These are phyloP conservation scores for Penicillium sp. DNA, from an alignment of 2,329 filamentous ascomycete genomes.

Conservation along the genomic window DNA sequence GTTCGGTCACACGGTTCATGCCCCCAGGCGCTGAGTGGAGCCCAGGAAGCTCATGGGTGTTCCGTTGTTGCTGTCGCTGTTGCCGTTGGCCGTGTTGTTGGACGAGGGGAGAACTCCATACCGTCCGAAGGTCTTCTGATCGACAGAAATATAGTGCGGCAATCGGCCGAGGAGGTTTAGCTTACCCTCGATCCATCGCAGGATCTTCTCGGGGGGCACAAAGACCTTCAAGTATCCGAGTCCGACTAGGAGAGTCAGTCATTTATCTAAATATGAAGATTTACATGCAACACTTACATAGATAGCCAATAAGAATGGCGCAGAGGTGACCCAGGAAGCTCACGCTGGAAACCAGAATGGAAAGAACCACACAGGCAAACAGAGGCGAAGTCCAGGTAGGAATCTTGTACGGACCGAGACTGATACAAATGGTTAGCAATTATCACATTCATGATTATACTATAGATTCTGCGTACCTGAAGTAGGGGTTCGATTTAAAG, in stretches of 20 bases:
- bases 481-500: slow-evolving; percentile 77
- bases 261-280: slow-evolving; percentile 2
- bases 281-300: slow-evolving; percentile 63
- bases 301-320: slow-evolving; percentile 81
- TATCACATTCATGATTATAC: background rate
- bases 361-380: slow-evolving; percentile 73
- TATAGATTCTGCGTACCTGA: slow-evolving; percentile 54
- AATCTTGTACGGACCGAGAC: slow-evolving; percentile 68
- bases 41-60: slow-evolving; percentile 65
- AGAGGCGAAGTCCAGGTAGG: slow-evolving; percentile 92
- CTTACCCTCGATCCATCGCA: slow-evolving; percentile 87
- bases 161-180: slow-evolving; percentile 81
- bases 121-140: slow-evolving; percentile 92
- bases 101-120: slow-evolving; percentile 82
- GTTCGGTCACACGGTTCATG: slow-evolving; percentile 52
- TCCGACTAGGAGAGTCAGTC: slow-evolving; percentile 61
- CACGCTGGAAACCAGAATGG: slow-evolving; percentile 76
- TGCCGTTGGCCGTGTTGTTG: slow-evolving; percentile 35
- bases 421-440: slow-evolving; percentile 34
- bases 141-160: slow-evolving; percentile 90
- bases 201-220: slow-evolving; percentile 82
- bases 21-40: slow-evolving; percentile 68
- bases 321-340: slow-evolving; percentile 87
- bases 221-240: slow-evolving; percentile 88
- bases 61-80: slow-evolving; percentile 33